These are phyloP conservation scores for Aspergillus indologenus DNA, from an alignment of 495 filamentous ascomycete species.

Conservation along the genomic window DNA sequence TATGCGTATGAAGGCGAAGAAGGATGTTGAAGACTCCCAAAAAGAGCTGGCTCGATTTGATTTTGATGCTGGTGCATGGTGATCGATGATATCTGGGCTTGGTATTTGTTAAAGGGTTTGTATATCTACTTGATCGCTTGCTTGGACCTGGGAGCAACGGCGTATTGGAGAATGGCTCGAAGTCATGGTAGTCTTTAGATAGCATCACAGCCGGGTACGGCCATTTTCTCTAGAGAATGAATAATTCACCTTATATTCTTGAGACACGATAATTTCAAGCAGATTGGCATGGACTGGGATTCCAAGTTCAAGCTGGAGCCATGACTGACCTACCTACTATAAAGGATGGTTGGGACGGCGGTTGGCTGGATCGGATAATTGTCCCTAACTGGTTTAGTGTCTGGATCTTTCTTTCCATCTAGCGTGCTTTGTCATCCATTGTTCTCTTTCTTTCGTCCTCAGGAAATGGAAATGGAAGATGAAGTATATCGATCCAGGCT, in stretches of 20 bases:
- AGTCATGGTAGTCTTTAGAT: not conserved
- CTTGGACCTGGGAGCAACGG: not conserved
- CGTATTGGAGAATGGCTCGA: not conserved
- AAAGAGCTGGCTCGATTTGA: slow-evolving; percentile 92
- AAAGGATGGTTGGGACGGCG: too few relatives aligned
- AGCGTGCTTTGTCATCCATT: not conserved
- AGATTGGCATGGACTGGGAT: too few relatives aligned
- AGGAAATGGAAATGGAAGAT: too few relatives aligned
- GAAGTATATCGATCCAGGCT: not conserved
- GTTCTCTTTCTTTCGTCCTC: not conserved
- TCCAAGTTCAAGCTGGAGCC: too few relatives aligned
- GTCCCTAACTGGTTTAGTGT: not conserved
- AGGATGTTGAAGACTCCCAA: slow-evolving; percentile 92
- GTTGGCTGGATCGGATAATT: slow-evolving; percentile 1
- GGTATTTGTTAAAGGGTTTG: slow-evolving; percentile 6
- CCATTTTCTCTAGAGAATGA: not conserved
- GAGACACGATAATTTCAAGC: too few relatives aligned
- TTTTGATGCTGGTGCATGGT: slow-evolving; percentile 66
- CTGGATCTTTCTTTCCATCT: not conserved
- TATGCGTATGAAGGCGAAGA: slow-evolving; percentile 99
- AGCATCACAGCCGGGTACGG: not conserved
- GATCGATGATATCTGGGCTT: slow-evolving; percentile 17
- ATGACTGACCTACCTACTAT: too few relatives aligned
- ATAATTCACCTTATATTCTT: too few relatives aligned
- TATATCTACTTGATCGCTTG: not conserved